These are phyloP conservation scores for Serpula lacrymans DNA, from an alignment of 768 basidiomycete species.

Conservation along the genomic window DNA sequence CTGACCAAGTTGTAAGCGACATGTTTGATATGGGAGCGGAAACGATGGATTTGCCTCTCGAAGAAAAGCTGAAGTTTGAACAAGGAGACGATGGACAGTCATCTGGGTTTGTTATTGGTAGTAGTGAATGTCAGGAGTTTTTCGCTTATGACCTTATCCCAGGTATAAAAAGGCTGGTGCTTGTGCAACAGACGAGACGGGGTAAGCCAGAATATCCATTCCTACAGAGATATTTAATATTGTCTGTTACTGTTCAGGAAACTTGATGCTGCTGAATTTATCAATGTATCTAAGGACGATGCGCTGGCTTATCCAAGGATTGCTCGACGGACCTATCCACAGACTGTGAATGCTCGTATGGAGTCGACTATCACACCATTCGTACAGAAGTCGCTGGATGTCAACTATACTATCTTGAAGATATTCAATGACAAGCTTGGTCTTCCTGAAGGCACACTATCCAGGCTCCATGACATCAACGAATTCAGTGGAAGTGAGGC, in stretches of 20 bases:
- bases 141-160: background rate
- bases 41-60: constrained; percentile 37
- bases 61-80: constrained; percentile 41
- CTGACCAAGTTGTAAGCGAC: constrained; percentile 29
- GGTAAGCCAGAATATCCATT: constrained; percentile 27
- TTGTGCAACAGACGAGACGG: constrained; percentile 58
- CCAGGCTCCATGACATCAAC: constrained; percentile 37
- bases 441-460: constrained; percentile 47
- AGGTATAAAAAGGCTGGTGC: constrained; percentile 63
- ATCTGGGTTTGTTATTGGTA: constrained; percentile 36
- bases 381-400: constrained; percentile 51
- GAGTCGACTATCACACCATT: constrained; percentile 49
- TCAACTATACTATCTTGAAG: constrained; percentile 50
- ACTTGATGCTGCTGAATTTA: constrained; percentile 56
- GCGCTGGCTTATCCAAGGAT: constrained; percentile 54
- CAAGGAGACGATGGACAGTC: constrained; percentile 40
- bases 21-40: constrained; percentile 43
- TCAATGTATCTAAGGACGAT: constrained; percentile 71
- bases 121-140: background rate
- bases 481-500: constrained; percentile 58
- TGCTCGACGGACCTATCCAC: constrained; percentile 55
- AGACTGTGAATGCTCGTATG: constrained; percentile 49
- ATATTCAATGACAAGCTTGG: constrained; percentile 58
- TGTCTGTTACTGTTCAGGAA: constrained; percentile 11
- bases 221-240: background rate